Evolutionary conservation across 108 stramenopile species (phyloP).

Genomic region (Fragilaria crotonensis): DNA sequence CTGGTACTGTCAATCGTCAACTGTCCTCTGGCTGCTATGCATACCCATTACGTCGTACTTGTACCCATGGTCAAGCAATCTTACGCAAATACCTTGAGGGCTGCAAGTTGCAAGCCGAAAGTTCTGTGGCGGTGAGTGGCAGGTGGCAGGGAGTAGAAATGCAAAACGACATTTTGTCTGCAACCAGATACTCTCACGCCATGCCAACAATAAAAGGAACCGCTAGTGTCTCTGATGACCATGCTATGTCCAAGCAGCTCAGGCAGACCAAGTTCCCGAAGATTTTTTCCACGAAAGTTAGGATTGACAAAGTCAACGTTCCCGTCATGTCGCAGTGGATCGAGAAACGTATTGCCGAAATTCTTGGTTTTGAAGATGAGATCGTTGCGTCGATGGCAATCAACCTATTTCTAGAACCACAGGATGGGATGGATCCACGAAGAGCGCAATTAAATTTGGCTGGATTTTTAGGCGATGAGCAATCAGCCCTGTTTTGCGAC

Average conservation of each 20-base stretch:
- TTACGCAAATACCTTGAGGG: no score
- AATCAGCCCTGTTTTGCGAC: conserved; percentile 57
- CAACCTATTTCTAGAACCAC: conserved; percentile 58
- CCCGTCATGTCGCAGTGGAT: conserved; percentile 75
- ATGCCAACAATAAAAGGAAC: conserved; percentile 89
- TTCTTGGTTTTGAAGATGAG: conserved; percentile 87
- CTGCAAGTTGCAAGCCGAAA: no score
- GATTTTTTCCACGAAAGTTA: conserved; percentile 44
- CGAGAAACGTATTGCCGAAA: conserved; percentile 44
- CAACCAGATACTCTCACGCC: no score
- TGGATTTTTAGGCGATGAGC: conserved; percentile 71
- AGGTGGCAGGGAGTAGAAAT: no score
- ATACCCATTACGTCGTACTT: no score
- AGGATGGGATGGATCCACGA: conserved; percentile 51
- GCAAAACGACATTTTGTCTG: no score
- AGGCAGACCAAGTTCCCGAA: conserved; percentile 64
- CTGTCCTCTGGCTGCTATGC: no score
- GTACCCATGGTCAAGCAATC: no score
- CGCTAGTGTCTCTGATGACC: conserved; percentile 55
- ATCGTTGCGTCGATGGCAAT: conserved; percentile 72
- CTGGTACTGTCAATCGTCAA: no score
- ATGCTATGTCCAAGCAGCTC: conserved; percentile 62
- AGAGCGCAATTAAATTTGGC: conserved; percentile 73
- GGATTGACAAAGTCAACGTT: conserved; percentile 55
- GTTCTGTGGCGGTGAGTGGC: no score